Evolutionary conservation across 116 monocot genomes (phyloP).

Genomic region (Trichopus zeylanicus): DNA sequence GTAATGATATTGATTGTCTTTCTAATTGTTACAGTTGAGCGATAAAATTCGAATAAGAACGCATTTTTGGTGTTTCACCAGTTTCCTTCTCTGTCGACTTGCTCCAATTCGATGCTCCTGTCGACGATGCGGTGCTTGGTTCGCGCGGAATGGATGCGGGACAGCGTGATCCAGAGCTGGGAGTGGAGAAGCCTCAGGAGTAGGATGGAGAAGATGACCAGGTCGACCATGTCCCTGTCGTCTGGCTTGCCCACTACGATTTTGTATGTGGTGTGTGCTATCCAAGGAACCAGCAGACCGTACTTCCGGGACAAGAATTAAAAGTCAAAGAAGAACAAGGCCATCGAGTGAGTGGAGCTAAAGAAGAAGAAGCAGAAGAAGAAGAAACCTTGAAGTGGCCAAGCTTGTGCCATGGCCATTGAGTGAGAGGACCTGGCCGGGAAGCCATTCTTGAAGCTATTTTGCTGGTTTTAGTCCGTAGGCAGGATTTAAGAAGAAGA

Average conservation of each 20-base stretch:
- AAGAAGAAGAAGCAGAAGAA: not conserved
- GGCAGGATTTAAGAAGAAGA: too few relatives aligned
- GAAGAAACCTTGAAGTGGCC: slow-evolving; percentile 18
- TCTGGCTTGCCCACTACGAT: not conserved
- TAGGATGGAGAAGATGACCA: slow-evolving; percentile 36
- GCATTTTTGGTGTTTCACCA: slow-evolving; percentile 20
- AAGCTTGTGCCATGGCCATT: slow-evolving; percentile 90
- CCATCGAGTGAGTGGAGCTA: not conserved
- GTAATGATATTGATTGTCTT: too few relatives aligned
- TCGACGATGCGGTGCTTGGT: slow-evolving; percentile 36
- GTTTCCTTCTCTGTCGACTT: slow-evolving; percentile 67
- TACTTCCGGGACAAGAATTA: slow-evolving; percentile 30
- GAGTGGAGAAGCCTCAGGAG: slow-evolving; percentile 45
- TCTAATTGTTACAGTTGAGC: too few relatives aligned
- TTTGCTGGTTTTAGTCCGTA: too few relatives aligned
- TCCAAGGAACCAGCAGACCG: slow-evolving; percentile 45
- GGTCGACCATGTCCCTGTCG: slow-evolving; percentile 23
- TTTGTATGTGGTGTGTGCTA: slow-evolving; percentile 24
- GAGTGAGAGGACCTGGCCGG: slow-evolving; percentile 60
- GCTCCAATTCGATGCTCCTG: slow-evolving; percentile 75
- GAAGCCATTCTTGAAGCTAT: slow-evolving; percentile 30
- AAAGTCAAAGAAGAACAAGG: not conserved
- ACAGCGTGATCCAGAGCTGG: slow-evolving; percentile 27
- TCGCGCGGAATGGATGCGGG: not conserved
- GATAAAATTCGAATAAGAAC: too few relatives aligned